Conservation (phyloP, 345 rosid genomes). For the Salix caprea region DNA sequence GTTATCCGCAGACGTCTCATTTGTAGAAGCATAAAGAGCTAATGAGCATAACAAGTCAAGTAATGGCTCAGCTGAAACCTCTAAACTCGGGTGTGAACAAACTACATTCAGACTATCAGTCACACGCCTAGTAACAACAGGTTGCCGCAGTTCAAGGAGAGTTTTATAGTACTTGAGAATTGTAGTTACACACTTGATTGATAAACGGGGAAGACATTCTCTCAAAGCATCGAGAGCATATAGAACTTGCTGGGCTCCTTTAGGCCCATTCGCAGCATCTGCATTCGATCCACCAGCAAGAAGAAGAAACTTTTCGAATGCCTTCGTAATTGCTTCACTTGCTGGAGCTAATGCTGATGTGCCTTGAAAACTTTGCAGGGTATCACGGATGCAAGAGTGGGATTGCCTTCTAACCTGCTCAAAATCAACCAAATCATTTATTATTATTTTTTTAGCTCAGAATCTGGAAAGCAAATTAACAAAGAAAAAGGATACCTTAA, state of each 20-base stretch:
- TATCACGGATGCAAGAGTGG: slow-evolving; percentile 51
- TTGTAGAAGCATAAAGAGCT: slow-evolving; percentile 47
- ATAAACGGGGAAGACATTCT: slow-evolving; percentile 76
- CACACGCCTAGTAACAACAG: slow-evolving; percentile 60
- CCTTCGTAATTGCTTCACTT: slow-evolving; percentile 63
- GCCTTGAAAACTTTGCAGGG: slow-evolving; percentile 52
- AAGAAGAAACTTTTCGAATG: slow-evolving; percentile 62
- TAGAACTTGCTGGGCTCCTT: slow-evolving; percentile 77
- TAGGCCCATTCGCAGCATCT: slow-evolving; percentile 40
- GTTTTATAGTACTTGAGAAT: slow-evolving; percentile 63
- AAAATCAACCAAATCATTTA: neutral
- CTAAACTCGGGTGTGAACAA: slow-evolving; percentile 47
- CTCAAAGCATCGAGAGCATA: slow-evolving; percentile 60
- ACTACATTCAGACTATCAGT: slow-evolving; percentile 63
- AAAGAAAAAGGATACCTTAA: slow-evolving; percentile 39
- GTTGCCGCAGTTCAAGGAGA: slow-evolving; percentile 55
- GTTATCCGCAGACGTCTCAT: slow-evolving; percentile 65
- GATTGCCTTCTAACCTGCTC: slow-evolving; percentile 78
- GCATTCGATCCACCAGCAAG: slow-evolving; percentile 61
- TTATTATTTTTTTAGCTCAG: neutral
- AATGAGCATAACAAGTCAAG: slow-evolving; percentile 55
- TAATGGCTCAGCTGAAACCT: slow-evolving; percentile 63
- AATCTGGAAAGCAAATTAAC: neutral
- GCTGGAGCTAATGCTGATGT: slow-evolving; percentile 45
- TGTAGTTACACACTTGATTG: slow-evolving; percentile 41